Base-by-base conservation (phyloP, 139 green algal genomes). In the Coccomyxa sp. region DNA sequence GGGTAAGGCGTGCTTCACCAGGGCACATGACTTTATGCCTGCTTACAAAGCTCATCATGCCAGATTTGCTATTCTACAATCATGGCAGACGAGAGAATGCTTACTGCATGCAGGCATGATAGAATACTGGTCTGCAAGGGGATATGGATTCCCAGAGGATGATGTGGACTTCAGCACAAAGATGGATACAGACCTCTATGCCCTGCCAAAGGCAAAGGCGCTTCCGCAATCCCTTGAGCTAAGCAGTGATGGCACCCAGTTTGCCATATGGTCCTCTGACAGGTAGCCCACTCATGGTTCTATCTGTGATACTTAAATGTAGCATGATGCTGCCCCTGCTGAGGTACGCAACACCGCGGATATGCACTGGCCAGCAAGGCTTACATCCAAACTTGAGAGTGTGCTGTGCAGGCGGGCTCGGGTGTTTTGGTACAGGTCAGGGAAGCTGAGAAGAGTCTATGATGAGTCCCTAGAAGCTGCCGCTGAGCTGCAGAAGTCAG, bases 141-240 rank as follows among this genome's bases (percentile, higher is more conserved):
- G 41, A 33, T 90, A 91, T 74, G 58, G 50, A 12, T 86, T 90
- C 41, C 89, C 92, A 1, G 18, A 76, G 10, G 81, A 85, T 7
- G 84, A 75, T 10, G 83, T 95, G 31, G 74, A 41, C 38, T 97
- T 96, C 74, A 81, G 33, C 24, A 92, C 91, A 79, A 95, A 95
- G 83, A 85, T 96, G 54, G 94, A 99, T 77, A 99, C 96, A 1
- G 91, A 99, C 86, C 86, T 99, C 35, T 99, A 95, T 72, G 89
- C 90, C 2, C 79, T 98, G n/a, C 91, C 88, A n/a, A 97, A 97
- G 86, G 89, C 83, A 29, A 95, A 95, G 79, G 88, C 91, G 1
- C 74, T 14, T 0, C 90, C 90, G 4, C 72, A 77, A n/a, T 86
- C 76, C 0, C 55, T 90, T 38, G 83, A 92, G 76, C 77, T 97